Evolutionary conservation across 306 rosid genomes (phyloP).

Genomic region (Medicago lupulina): DNA sequence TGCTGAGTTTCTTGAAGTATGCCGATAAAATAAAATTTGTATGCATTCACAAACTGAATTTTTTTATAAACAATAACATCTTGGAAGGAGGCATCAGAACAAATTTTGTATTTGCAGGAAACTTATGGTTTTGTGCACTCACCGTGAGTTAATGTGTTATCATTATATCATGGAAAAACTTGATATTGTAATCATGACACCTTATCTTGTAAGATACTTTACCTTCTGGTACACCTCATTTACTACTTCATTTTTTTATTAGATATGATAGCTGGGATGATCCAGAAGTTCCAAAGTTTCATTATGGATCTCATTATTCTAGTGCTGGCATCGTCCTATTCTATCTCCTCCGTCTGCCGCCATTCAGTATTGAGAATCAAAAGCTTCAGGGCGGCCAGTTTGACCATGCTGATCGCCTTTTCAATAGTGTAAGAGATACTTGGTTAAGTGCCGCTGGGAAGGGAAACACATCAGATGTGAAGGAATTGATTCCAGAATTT

Average conservation of each 20-base stretch:
- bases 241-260: constrained; percentile 30
- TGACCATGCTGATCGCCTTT: constrained; percentile 99
- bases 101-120: constrained; percentile 33
- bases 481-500: constrained; percentile 98
- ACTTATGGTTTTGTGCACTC: background rate
- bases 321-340: constrained; percentile 99
- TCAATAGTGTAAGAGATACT: constrained; percentile 92
- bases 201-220: constrained; percentile 20
- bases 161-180: constrained; percentile 12
- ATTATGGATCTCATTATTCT: constrained; percentile 99
- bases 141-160: constrained; percentile 22
- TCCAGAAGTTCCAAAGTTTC: constrained; percentile 98
- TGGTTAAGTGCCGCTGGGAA: constrained; percentile 99
- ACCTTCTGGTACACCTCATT: constrained; percentile 10
- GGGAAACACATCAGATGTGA: constrained; percentile 99
- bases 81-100: constrained; percentile 7
- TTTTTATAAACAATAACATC: constrained; percentile 23
- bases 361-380: constrained; percentile 94
- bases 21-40: background rate
- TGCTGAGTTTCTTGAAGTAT: constrained; percentile 19
- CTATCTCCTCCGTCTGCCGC: constrained; percentile 96
- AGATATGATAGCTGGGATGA: constrained; percentile 99
- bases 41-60: constrained; percentile 6
- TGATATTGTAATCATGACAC: constrained; percentile 9
- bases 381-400: constrained; percentile 99